Evolutionary conservation across 768 basidiomycete genomes (phyloP).

Genomic region (Trametopsis cervina): DNA sequence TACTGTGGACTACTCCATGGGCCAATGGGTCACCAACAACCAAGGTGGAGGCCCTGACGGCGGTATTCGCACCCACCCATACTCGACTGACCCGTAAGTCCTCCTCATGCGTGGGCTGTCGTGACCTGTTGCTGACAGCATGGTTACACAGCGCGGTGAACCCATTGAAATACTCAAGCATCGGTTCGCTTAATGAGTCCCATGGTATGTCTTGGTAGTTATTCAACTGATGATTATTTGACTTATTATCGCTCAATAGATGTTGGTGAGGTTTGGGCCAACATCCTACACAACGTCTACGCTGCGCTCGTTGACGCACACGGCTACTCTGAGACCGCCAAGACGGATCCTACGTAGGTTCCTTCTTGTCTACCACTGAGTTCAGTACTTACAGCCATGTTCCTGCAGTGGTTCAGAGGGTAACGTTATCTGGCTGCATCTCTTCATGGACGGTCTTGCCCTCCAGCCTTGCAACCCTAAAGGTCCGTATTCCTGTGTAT

Average conservation of each 20-base stretch:
- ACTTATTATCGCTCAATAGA: no score
- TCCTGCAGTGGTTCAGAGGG: conserved; percentile 27
- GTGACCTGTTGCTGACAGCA: no score
- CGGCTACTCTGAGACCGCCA: conserved; percentile 26
- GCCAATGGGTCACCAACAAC: conserved; percentile 46
- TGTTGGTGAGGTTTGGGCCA: conserved; percentile 55
- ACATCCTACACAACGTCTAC: conserved; percentile 32
- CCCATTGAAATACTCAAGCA: conserved; percentile 35
- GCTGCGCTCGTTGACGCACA: conserved; percentile 22
- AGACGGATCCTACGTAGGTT: conserved; percentile 30
- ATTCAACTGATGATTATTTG: neutral
- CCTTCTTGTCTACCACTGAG: neutral
- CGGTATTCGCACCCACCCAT: conserved; percentile 52
- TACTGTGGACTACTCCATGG: conserved; percentile 32
- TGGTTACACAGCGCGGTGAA: conserved; percentile 29
- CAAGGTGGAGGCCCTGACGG: conserved; percentile 16
- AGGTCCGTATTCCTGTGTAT: conserved; percentile 34
- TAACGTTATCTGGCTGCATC: conserved; percentile 43
- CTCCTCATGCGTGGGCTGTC: no score
- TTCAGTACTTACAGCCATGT: neutral
- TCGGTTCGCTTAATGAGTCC: conserved; percentile 34
- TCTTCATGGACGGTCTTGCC: conserved; percentile 42
- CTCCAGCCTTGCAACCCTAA: conserved; percentile 44
- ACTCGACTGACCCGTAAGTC: conserved; percentile 39
- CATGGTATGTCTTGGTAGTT: conserved; percentile 29